phyloP scores from a whole-genome alignment of 371 early-diverging fungal species.

The Circinella minor region DNA sequence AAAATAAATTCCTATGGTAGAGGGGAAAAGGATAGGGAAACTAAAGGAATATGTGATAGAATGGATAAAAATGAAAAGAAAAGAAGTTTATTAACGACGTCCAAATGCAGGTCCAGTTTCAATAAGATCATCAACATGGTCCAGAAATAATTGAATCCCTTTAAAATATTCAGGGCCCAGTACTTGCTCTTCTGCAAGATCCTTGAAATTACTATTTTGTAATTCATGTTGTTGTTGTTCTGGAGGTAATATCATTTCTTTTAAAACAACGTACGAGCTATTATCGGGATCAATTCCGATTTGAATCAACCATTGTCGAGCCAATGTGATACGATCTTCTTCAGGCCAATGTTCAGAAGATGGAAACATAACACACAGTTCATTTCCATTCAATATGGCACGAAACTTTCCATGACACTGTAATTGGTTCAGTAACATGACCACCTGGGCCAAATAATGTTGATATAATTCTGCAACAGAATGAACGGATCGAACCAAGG shows the following conservation, averaged over 20 bases:
- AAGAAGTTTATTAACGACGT: background rate
- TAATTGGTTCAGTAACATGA: conserved; percentile 12
- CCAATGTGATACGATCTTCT: conserved; percentile 10
- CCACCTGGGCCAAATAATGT: conserved; percentile 14
- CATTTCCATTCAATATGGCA: conserved; percentile 12
- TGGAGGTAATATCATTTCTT: conserved; percentile 16
- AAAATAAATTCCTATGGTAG: no score
- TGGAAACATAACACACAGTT: conserved; percentile 20
- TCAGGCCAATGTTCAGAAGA: conserved; percentile 12
- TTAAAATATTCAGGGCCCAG: conserved; percentile 50
- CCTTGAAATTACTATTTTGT: background rate
- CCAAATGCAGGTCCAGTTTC: conserved; percentile 38
- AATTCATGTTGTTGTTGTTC: background rate
- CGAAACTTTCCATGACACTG: conserved; percentile 11
- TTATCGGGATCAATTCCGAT: conserved; percentile 32
- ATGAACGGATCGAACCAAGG: conserved; percentile 16
- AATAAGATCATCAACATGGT: conserved; percentile 50
- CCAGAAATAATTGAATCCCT: conserved; percentile 49
- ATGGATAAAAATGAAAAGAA: background rate
- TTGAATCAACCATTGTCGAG: conserved; percentile 22
- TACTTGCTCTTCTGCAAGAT: conserved; percentile 12
- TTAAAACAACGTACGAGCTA: conserved; percentile 21
- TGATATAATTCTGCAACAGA: conserved; percentile 14
- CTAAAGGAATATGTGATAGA: no score
- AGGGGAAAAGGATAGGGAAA: no score